Percentiles rank a stretch among this genome's conserved stretches.
Evolutionary conservation across 1,284 basidiomycete genomes (phyloP).

Genomic region (Pseudozyma sp.): DNA sequence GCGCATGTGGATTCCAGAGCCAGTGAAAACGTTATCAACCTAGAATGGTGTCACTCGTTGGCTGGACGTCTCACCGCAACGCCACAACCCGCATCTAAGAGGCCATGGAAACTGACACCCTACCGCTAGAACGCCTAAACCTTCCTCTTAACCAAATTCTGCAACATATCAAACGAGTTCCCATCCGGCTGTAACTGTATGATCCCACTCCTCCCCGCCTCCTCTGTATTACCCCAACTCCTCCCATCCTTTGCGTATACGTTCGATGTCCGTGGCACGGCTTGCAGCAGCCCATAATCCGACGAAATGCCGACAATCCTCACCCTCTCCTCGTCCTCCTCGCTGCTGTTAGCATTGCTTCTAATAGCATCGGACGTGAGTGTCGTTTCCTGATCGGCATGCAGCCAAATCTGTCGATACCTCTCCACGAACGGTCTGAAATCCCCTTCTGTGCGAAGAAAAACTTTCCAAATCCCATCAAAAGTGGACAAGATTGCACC

Average conservation of each 20-base stretch:
- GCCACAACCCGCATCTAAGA: too few species aligned
- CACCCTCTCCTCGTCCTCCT: slow-evolving; percentile 70
- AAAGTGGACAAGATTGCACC: slow-evolving; percentile 83
- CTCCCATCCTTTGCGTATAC: slow-evolving; percentile 30
- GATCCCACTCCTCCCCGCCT: slow-evolving; percentile 20
- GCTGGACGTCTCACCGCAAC: too few species aligned
- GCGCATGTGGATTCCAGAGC: too few species aligned
- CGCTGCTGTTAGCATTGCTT: background rate
- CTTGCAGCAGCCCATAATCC: slow-evolving; percentile 87
- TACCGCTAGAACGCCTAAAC: too few species aligned
- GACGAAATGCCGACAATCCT: slow-evolving; percentile 87
- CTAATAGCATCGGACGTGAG: slow-evolving; percentile 34
- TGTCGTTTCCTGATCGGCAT: slow-evolving; percentile 73
- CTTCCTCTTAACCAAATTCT: slow-evolving; percentile 83
- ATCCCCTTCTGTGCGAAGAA: slow-evolving; percentile 73
- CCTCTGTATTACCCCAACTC: slow-evolving; percentile 49
- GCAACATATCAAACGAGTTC: slow-evolving; percentile 96
- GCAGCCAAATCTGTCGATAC: slow-evolving; percentile 87
- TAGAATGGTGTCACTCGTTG: too few species aligned
- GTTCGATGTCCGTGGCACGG: slow-evolving; percentile 73
- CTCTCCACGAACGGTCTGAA: slow-evolving; percentile 65
- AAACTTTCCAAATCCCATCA: slow-evolving; percentile 81
- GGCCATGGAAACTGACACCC: too few species aligned
- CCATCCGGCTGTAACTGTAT: slow-evolving; percentile 88
- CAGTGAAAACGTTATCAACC: too few species aligned